phyloP scores from a whole-genome alignment of 148 eudicot species.

The Rhododendron molle region DNA sequence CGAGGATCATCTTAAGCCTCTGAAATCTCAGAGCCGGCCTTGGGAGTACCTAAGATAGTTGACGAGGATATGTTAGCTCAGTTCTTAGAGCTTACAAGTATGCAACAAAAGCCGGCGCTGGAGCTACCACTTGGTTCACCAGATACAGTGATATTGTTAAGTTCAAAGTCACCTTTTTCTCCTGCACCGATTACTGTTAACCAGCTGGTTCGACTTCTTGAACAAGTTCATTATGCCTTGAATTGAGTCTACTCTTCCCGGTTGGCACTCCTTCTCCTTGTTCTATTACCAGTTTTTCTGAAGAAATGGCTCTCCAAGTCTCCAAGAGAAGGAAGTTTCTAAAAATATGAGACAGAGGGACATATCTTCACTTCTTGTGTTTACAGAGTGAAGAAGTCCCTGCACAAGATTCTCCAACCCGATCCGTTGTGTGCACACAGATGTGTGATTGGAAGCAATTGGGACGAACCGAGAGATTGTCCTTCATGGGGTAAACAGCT shows the following conservation, averaged over 20 bases:
- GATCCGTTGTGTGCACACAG: background rate
- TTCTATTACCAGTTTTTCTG: background rate
- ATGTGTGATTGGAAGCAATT: background rate
- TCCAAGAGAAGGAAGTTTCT: background rate
- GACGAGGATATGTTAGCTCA: conserved; percentile 93
- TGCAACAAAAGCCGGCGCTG: conserved; percentile 80
- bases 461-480: background rate
- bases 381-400: no score
- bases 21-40: no score
- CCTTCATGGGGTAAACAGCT: background rate
- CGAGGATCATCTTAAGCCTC: no score
- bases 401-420: background rate
- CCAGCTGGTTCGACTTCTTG: conserved; percentile 41
- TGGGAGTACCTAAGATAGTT: conserved; percentile 56
- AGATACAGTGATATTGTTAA: conserved; percentile 32
- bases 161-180: conserved; percentile 30
- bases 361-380: no score
- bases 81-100: conserved; percentile 85
- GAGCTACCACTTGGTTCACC: conserved; percentile 58
- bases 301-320: background rate
- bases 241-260: no score
- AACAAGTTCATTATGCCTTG: no score
- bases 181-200: conserved; percentile 47
- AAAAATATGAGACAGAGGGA: no score
- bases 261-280: background rate